phyloP scores from a whole-genome alignment of 2,329 filamentous ascomycete genomes.

The Stachybotrys chartarum region DNA sequence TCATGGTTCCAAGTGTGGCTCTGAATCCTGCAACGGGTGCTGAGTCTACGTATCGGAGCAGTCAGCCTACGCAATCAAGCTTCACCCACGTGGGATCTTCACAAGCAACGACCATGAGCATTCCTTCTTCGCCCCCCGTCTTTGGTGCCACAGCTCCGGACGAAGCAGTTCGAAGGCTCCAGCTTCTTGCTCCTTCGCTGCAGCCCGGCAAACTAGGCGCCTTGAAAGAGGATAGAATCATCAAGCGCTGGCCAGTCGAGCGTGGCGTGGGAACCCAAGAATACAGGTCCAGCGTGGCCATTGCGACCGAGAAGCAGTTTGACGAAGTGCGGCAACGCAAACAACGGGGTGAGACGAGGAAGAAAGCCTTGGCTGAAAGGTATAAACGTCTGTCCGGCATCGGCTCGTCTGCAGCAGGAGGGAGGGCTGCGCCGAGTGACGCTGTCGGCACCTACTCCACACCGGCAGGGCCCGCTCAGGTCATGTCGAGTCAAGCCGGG shows the following conservation, averaged over 20 bases:
- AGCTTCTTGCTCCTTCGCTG: slow-evolving; percentile 24
- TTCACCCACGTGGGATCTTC: slow-evolving; percentile 16
- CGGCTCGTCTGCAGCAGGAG: slow-evolving; percentile 7
- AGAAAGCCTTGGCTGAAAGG: slow-evolving; percentile 24
- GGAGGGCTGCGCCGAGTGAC: slow-evolving; percentile 11
- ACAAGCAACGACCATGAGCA: slow-evolving; percentile 9
- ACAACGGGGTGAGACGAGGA: slow-evolving; percentile 23
- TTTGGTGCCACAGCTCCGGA: slow-evolving; percentile 11
- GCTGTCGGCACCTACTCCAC: background rate
- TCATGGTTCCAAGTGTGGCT: slow-evolving; percentile 24
- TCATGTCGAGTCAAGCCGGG: slow-evolving; percentile 28
- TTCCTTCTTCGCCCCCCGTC: slow-evolving; percentile 14
- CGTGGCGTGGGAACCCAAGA: slow-evolving; percentile 23
- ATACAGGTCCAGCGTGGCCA: slow-evolving; percentile 31
- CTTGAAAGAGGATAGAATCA: slow-evolving; percentile 19
- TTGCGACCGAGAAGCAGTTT: slow-evolving; percentile 26
- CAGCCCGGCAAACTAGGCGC: slow-evolving; percentile 14
- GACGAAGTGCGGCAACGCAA: slow-evolving; percentile 24
- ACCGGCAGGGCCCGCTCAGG: slow-evolving; percentile 13
- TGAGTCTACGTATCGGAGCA: slow-evolving; percentile 2
- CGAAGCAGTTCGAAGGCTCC: slow-evolving; percentile 24
- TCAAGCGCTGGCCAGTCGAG: slow-evolving; percentile 31
- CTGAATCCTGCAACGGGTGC: slow-evolving; percentile 16
- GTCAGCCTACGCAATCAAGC: slow-evolving; percentile 6
- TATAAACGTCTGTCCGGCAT: slow-evolving; percentile 20